These are phyloP conservation scores for Yarrowia phangngaensis DNA, from an alignment of 805 yeast species.

Conservation along the genomic window DNA sequence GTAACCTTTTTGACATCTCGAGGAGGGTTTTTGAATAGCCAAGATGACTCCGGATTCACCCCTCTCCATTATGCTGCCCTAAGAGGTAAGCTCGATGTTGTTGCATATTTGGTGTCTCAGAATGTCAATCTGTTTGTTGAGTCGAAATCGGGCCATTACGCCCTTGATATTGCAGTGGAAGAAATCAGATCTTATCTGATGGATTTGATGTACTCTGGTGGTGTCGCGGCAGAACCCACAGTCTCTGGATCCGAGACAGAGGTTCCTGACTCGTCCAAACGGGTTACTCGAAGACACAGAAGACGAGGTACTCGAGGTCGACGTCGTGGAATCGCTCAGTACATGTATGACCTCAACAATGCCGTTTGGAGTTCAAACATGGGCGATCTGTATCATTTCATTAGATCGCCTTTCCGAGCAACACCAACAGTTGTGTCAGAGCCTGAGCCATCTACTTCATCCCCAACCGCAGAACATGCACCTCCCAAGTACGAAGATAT, in stretches of 20 bases:
- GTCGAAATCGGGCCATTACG: slow-evolving; percentile 47
- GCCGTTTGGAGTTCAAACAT: slow-evolving; percentile 16
- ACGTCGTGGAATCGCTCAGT: slow-evolving; percentile 22
- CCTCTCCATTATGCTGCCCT: slow-evolving; percentile 86
- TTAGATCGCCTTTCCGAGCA: slow-evolving; percentile 20
- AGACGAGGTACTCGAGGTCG: slow-evolving; percentile 21
- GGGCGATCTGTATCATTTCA: slow-evolving; percentile 25
- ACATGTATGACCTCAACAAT: slow-evolving; percentile 29
- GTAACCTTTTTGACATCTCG: slow-evolving; percentile 59
- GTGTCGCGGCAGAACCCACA: slow-evolving; percentile 33
- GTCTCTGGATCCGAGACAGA: slow-evolving; percentile 30
- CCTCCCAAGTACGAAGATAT: slow-evolving; percentile 36
- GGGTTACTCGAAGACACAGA: slow-evolving; percentile 26
- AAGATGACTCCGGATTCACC: slow-evolving; percentile 77
- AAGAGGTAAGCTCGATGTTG: slow-evolving; percentile 65
- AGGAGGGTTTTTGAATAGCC: slow-evolving; percentile 56
- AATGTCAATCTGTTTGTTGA: slow-evolving; percentile 56
- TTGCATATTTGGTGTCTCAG: slow-evolving; percentile 57
- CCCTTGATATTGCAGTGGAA: slow-evolving; percentile 32
- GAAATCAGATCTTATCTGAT: slow-evolving; percentile 39
- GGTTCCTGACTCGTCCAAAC: slow-evolving; percentile 26
- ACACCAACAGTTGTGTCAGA: slow-evolving; percentile 7
- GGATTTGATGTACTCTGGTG: slow-evolving; percentile 42
- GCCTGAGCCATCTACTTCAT: slow-evolving; percentile 4
- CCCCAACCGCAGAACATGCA: slow-evolving; percentile 8